Conservation (phyloP, 768 basidiomycete genomes). For the Tricholoma matsutake region DNA sequence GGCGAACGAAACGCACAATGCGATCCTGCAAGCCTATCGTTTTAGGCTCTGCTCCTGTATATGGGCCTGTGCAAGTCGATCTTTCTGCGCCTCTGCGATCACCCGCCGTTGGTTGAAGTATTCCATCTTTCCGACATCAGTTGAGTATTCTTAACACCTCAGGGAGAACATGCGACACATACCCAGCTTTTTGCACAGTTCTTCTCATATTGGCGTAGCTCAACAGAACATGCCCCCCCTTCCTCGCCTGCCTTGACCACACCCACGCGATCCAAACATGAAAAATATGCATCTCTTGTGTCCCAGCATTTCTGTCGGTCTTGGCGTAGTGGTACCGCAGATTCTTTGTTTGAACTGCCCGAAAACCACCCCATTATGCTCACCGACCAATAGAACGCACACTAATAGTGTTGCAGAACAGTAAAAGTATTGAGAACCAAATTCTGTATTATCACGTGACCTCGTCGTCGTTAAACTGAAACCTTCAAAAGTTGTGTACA, state of each 20-base stretch:
- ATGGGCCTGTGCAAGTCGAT: conserved; percentile 51
- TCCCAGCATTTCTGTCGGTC: conserved; percentile 87
- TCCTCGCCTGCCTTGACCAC: conserved; percentile 70
- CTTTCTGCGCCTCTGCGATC: conserved; percentile 76
- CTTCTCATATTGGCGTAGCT: conserved; percentile 60
- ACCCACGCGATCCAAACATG: conserved; percentile 68
- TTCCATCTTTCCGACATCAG: conserved; percentile 58
- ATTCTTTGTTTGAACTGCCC: conserved; percentile 32
- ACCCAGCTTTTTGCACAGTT: conserved; percentile 92
- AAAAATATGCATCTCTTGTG: conserved; percentile 76
- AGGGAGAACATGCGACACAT: conserved; percentile 24
- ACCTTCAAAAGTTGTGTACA: too few relatives aligned
- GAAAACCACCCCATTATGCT: conserved; percentile 42
- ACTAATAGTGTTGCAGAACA: not conserved
- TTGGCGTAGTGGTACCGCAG: conserved; percentile 46
- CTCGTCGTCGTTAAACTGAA: too few relatives aligned
- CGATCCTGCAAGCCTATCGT: conserved; percentile 14
- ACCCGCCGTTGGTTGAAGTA: conserved; percentile 93
- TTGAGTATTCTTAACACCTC: not conserved
- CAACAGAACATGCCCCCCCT: conserved; percentile 57
- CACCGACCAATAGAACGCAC: not conserved
- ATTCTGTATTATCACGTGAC: too few relatives aligned
- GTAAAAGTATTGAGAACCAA: too few relatives aligned
- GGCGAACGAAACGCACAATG: conserved; percentile 3
- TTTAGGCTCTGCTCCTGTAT: conserved; percentile 33